Evolutionary conservation across 1,284 basidiomycete species (phyloP).

Genomic region (Puccinia triticina): DNA sequence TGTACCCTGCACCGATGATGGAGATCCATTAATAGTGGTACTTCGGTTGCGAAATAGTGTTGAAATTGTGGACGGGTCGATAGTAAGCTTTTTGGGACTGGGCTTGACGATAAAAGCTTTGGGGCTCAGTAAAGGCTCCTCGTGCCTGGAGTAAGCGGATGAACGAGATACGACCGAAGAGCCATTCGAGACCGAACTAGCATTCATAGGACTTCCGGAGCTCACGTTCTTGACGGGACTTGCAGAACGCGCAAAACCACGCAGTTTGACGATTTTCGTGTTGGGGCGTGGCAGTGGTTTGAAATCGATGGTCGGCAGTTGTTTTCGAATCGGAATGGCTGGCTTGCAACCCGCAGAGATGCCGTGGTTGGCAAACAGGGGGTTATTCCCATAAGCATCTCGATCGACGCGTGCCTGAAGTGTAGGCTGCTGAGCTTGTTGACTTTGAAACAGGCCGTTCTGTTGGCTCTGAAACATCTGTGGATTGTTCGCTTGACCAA

Average conservation of each 20-base stretch:
- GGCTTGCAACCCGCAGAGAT: conserved; percentile 41
- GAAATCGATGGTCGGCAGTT: conserved; percentile 47
- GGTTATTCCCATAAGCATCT: conserved; percentile 80
- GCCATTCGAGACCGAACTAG: conserved; percentile 20
- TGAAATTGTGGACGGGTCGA: conserved; percentile 46
- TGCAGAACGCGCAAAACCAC: conserved; percentile 45
- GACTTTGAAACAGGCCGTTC: conserved; percentile 48
- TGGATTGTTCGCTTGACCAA: conserved; percentile 51
- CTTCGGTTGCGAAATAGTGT: conserved; percentile 47
- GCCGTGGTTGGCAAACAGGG: conserved; percentile 61
- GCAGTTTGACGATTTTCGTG: conserved; percentile 48
- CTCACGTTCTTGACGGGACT: conserved; percentile 47
- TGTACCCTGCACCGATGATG: conserved; percentile 25
- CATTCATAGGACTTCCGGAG: conserved; percentile 22
- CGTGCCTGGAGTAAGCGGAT: conserved; percentile 39
- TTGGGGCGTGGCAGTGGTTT: conserved; percentile 50
- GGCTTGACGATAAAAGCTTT: conserved; percentile 50
- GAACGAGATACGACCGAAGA: conserved; percentile 43
- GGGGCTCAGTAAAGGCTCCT: conserved; percentile 49
- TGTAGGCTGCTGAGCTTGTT: conserved; percentile 57
- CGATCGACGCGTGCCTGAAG: conserved; percentile 84
- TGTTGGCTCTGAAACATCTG: conserved; percentile 33
- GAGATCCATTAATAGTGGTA: conserved; percentile 40
- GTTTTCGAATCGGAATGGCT: conserved; percentile 50
- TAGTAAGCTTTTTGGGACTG: conserved; percentile 50